Evolutionary conservation across 106 monocot genomes (phyloP).

Genomic region (Iris macrosiphon): DNA sequence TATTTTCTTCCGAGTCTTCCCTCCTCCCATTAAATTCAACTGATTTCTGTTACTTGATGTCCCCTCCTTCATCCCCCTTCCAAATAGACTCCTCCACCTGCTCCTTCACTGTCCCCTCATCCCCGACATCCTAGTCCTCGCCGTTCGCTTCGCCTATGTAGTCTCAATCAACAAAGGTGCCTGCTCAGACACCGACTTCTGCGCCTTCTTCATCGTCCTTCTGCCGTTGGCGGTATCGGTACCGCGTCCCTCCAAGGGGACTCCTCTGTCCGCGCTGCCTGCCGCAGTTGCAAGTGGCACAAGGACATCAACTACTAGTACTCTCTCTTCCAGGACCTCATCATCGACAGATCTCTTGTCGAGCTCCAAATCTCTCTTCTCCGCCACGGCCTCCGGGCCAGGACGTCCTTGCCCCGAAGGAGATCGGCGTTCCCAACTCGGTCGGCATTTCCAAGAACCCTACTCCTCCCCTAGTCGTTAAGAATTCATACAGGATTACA

Average conservation of each 20-base stretch:
- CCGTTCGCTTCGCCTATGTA: slow-evolving; percentile 57
- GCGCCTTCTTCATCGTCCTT: slow-evolving; percentile 27
- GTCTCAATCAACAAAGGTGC: slow-evolving; percentile 36
- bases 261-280: slow-evolving; percentile 5
- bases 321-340: slow-evolving; percentile 41
- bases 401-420: slow-evolving; percentile 59
- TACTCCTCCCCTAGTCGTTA: slow-evolving; percentile 50
- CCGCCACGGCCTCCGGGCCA: slow-evolving; percentile 30
- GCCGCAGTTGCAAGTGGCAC: slow-evolving; percentile 61
- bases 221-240: background rate
- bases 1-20: too few relatives aligned
- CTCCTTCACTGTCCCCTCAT: slow-evolving; percentile 30
- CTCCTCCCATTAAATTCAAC: too few relatives aligned
- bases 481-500: too few relatives aligned
- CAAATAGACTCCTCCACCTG: slow-evolving; percentile 1
- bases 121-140: slow-evolving; percentile 25
- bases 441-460: slow-evolving; percentile 47
- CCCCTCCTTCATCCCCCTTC: too few relatives aligned
- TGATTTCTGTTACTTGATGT: too few relatives aligned
- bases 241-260: slow-evolving; percentile 10
- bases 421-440: slow-evolving; percentile 51
- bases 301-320: slow-evolving; percentile 51
- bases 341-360: slow-evolving; percentile 43
- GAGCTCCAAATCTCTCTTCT: slow-evolving; percentile 35
- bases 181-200: slow-evolving; percentile 19